Evolutionary conservation across 192 early-diverging fungal genomes (phyloP), one percentile per base, ranked within the genome.

Genomic region (Podila horticola): DNA sequence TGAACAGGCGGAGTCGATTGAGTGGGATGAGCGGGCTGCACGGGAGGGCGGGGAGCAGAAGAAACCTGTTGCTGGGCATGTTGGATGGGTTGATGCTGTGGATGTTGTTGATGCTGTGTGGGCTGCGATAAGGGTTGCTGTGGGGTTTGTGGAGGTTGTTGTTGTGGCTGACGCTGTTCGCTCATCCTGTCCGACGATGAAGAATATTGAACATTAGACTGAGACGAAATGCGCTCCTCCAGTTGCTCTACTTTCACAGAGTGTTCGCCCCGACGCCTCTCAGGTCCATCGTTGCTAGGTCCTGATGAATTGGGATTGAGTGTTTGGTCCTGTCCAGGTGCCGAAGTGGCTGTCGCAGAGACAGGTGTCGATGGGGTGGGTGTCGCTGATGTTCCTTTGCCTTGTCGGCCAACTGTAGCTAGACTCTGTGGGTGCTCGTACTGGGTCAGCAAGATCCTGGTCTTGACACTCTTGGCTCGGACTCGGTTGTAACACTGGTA

Each of bases 401-500:
- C 64, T 48, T 66, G 41, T 20, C 49, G 34, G 19, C 6, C 62
- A 30, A 30, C 50, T 34, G 34, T 76, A 24, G 69, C 65, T 30
- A 68, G 33, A 30, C 75, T 68, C 19, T 69, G 69, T 28, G 75
- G 75, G 57, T 79, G 69, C 28, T 59, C 57, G 2, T 62, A 61
- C 10, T 62, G 62, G 10, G 77, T 63, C 62, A 69, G 34, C 61
- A 73, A 30, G 15, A 81, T 81, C 51, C 68, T 81, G 52, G 66
- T 81, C 62, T 81, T 81, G 41, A 81, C 77, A 33, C 77, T 81
- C 77, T 81, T 81, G 17, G 77, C 77, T 11, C 77, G 48, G 20
- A 81, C 77, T 30, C 77, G 77, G 66, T 81, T 81, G 41, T 81
- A 81, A n/a, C 77, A 81, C 52, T 81, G 77, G 24, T 81, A 81